These are phyloP conservation scores for Fusarium nisikadoi DNA, from an alignment of 2,329 filamentous ascomycete species.

Conservation along the genomic window DNA sequence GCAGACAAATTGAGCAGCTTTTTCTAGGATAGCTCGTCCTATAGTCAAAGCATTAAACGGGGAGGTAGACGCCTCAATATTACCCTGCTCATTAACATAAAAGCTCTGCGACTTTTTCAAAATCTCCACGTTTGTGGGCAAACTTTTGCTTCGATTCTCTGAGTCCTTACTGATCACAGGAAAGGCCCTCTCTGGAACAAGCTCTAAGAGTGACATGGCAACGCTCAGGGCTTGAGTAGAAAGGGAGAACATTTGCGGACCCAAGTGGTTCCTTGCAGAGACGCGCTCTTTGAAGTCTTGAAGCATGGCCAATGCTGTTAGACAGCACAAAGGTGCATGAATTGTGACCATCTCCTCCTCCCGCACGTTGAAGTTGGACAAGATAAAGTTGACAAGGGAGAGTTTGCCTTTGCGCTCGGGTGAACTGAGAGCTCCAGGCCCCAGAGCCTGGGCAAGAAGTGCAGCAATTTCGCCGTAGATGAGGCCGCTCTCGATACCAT, in stretches of 20 bases:
- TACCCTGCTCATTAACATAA: conserved; percentile 77
- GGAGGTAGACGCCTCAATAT: conserved; percentile 68
- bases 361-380: conserved; percentile 88
- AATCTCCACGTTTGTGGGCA: conserved; percentile 58
- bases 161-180: conserved; percentile 41
- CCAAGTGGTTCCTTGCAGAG: conserved; percentile 48
- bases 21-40: conserved; percentile 72
- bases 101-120: conserved; percentile 71
- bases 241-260: conserved; percentile 46
- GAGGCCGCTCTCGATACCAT: conserved; percentile 92
- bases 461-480: conserved; percentile 87
- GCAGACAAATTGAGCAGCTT: conserved; percentile 64
- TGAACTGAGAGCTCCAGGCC: conserved; percentile 54
- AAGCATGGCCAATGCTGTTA: conserved; percentile 71
- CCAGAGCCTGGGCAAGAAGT: conserved; percentile 71
- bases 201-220: conserved; percentile 66
- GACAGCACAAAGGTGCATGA: conserved; percentile 78
- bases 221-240: conserved; percentile 57
- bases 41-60: conserved; percentile 68
- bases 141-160: conserved; percentile 8
- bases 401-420: conserved; percentile 71
- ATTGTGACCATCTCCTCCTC: conserved; percentile 95
- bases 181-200: conserved; percentile 74
- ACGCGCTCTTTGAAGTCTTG: conserved; percentile 60
- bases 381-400: conserved; percentile 81